Percentiles rank a stretch among this genome's conserved stretches.
phyloP scores from a whole-genome alignment of 768 basidiomycete genomes.

The Cystofilobasidium bisporidii region DNA sequence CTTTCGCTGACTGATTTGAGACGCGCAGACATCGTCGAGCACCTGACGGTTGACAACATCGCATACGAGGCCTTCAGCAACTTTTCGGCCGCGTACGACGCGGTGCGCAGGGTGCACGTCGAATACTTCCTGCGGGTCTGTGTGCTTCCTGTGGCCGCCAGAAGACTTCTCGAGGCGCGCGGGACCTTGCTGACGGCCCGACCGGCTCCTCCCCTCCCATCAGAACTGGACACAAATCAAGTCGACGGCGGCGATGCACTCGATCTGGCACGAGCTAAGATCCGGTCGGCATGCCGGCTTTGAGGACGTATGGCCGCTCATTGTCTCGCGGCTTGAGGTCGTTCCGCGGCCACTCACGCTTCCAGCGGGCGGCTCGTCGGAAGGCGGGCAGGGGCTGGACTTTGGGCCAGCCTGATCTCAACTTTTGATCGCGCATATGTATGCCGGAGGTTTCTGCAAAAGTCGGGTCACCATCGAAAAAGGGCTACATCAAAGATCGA shows the following conservation, averaged over 20 bases:
- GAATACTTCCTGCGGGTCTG: constrained; percentile 32
- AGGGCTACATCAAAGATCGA: too few relatives aligned
- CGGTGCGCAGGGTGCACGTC: constrained; percentile 57
- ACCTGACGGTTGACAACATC: constrained; percentile 67
- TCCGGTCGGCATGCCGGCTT: constrained; percentile 58
- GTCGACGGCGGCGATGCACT: constrained; percentile 68
- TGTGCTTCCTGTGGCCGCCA: background rate
- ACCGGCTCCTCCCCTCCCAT: constrained; percentile 50
- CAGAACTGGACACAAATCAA: constrained; percentile 75
- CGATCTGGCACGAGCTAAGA: constrained; percentile 52
- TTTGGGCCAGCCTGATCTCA: too few relatives aligned
- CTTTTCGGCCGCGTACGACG: constrained; percentile 71
- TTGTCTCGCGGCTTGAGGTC: constrained; percentile 25
- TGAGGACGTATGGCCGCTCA: constrained; percentile 27
- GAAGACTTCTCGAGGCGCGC: background rate
- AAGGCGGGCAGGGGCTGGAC: too few relatives aligned
- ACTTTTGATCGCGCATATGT: too few relatives aligned
- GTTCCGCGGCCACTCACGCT: constrained; percentile 1
- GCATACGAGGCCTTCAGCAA: constrained; percentile 77
- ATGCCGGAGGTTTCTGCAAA: too few relatives aligned
- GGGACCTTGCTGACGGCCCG: background rate
- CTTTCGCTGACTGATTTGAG: too few relatives aligned
- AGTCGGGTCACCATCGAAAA: too few relatives aligned
- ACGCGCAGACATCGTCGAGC: constrained; percentile 58
- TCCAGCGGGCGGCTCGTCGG: too few relatives aligned